Base-by-base conservation (phyloP, 2,329 filamentous ascomycete species). In the Sporothrix mexicana region DNA sequence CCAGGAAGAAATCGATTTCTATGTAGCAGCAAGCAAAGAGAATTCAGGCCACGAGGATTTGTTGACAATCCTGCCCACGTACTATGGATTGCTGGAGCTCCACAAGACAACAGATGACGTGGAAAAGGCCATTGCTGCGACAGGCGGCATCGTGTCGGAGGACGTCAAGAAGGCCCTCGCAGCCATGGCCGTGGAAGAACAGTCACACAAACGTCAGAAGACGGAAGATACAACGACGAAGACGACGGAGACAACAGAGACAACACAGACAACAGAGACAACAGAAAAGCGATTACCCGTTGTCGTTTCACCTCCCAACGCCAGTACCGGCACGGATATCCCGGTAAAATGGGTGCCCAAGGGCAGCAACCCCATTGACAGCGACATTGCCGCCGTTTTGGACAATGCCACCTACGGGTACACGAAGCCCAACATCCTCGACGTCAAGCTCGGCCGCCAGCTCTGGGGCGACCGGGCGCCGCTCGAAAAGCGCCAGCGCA, bases 391-490 rank as follows among this genome's bases (percentile, higher is more conserved):
- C 1, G 91, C 98, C 20, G 94, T 97, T 13, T 85, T 98, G 41
- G 92, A 95, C 79, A 98, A 98, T 80, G 88, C 93, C 7, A 91
- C 94, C 0, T 87, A 88, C 76, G 94, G 93, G 0, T 98, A 95
- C 84, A 88, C 88, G 78, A 88, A 89, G 73, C 94, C 96, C 7
- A 98, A 97, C 77, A 94, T 99, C 8, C 85, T 99, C 73, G 96
- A 99, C 79, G 88, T 97, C 76, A 99, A 99, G 83, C 88, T 99
- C 23, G 96, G 96, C 59, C 87, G 90, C 68, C 88, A 93, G 45
- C 84, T 99, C 6, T 98, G 94, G 92, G 95, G 93, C 15, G 93
- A 97, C 74, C 85, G 90, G 75, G 89, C 89, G 30, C 85, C 87
- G 0, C 76, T 80, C 36, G 84, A 89, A 77, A 91, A 91, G 82